Conservation (phyloP, 768 basidiomycete species). For the Leccinellum albellum region DNA sequence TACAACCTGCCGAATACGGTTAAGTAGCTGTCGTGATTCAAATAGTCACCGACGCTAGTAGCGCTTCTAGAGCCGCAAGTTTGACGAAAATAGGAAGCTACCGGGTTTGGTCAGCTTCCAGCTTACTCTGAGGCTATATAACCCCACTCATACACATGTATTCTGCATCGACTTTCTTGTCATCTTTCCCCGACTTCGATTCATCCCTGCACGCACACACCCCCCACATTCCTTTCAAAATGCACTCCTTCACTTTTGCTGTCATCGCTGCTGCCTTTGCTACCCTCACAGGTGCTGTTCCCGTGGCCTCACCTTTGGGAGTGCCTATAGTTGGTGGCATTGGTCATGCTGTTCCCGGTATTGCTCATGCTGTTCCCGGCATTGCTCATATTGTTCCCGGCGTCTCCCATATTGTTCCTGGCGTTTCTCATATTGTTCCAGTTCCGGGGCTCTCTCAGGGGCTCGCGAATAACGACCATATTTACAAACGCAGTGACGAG, state of each 20-base stretch:
- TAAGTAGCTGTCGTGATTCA: no score
- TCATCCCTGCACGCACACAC: constrained; percentile 5
- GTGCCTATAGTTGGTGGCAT: no score
- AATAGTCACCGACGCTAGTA: no score
- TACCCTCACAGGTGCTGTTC: constrained; percentile 24
- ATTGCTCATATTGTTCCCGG: no score
- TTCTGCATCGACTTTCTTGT: constrained; percentile 18
- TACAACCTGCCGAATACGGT: no score
- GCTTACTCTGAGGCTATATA: background rate
- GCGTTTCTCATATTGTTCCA: no score
- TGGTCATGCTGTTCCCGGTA: no score
- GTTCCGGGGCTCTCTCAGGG: no score
- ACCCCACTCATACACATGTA: background rate
- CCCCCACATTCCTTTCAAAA: constrained; percentile 33
- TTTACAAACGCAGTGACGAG: background rate
- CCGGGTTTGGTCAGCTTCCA: no score
- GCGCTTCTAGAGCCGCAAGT: background rate
- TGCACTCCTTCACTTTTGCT: constrained; percentile 33
- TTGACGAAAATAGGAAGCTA: background rate
- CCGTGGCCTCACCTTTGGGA: constrained; percentile 8
- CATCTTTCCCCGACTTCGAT: constrained; percentile 8
- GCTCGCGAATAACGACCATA: background rate
- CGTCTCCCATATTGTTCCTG: no score
- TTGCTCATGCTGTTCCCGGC: no score
- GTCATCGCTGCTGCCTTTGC: constrained; percentile 29